Evolutionary conservation across 208 protist species (phyloP).

Genomic region (Trypanosoma boissoni): DNA sequence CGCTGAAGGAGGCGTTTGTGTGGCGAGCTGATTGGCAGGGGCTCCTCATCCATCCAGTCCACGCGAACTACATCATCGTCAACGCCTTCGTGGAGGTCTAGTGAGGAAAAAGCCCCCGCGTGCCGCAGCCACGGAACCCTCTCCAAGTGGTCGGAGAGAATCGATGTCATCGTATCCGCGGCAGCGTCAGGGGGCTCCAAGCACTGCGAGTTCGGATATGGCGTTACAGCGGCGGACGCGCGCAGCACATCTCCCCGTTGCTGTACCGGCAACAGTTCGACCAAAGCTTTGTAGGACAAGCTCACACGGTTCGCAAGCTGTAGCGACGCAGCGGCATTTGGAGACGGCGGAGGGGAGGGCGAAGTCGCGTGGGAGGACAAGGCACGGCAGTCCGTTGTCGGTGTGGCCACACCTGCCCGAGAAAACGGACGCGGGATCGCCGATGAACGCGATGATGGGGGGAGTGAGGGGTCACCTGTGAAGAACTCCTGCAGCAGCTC

Average conservation of each 20-base stretch:
- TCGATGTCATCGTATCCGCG: too few relatives aligned
- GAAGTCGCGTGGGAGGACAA: too few relatives aligned
- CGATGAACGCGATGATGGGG: too few relatives aligned
- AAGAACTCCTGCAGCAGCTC: slow-evolving; percentile 56
- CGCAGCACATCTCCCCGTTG: slow-evolving; percentile 16
- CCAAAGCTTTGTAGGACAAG: slow-evolving; percentile 16
- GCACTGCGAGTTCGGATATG: too few relatives aligned
- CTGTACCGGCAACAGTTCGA: slow-evolving; percentile 15
- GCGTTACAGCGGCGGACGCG: slow-evolving; percentile 7
- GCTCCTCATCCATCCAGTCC: slow-evolving; percentile 24
- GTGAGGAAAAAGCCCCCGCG: slow-evolving; percentile 58
- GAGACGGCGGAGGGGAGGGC: too few relatives aligned
- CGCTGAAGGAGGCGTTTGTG: not conserved
- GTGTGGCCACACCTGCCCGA: too few relatives aligned
- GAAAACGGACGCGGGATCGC: too few relatives aligned
- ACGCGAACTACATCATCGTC: slow-evolving; percentile 63
- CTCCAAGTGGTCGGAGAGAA: slow-evolving; percentile 11
- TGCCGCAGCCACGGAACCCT: slow-evolving; percentile 67
- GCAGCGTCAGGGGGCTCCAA: too few relatives aligned
- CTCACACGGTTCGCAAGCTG: slow-evolving; percentile 18
- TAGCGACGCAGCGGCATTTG: not conserved
- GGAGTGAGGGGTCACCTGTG: slow-evolving; percentile 11
- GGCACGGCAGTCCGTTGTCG: too few relatives aligned
- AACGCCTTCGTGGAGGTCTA: slow-evolving; percentile 43
- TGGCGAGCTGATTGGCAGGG: slow-evolving; percentile 19